Percentiles rank a stretch among this genome's conserved stretches.
Evolutionary conservation across 208 protist species (phyloP).

Genomic region (Acanthamoeba healyi): DNA sequence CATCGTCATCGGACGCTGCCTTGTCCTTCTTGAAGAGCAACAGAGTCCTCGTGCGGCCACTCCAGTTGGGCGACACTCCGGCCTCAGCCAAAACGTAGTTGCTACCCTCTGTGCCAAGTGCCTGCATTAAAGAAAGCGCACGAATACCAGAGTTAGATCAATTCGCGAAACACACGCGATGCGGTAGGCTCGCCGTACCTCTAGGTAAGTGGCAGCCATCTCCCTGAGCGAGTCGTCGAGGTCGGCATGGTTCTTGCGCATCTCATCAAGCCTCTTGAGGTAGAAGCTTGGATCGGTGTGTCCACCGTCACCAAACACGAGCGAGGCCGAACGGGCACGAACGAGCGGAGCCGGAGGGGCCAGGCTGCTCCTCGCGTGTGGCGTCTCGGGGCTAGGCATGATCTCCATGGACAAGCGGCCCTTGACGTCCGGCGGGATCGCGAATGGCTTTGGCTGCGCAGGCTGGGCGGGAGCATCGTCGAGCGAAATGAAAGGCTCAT

Average conservation of each 20-base stretch:
- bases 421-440: not conserved
- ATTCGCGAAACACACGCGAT: no score
- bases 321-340: not conserved
- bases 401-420: constrained; percentile 28
- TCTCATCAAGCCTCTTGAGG: constrained; percentile 25
- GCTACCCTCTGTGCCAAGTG: not conserved
- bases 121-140: not conserved
- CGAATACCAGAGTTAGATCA: not conserved
- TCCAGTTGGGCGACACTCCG: constrained; percentile 70
- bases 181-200: not conserved
- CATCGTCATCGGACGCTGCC: not conserved
- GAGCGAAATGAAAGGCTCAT: constrained; percentile 6
- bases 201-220: not conserved
- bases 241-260: constrained; percentile 56
- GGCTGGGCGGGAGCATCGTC: not conserved
- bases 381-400: not conserved
- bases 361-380: not conserved
- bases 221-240: not conserved
- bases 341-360: not conserved
- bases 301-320: not conserved
- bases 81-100: constrained; percentile 38
- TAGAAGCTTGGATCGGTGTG: not conserved
- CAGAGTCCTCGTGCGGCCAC: constrained; percentile 36
- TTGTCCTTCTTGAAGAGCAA: constrained; percentile 52
- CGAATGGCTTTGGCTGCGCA: not conserved